phyloP scores from a whole-genome alignment of 2,329 filamentous ascomycete genomes.

The Fusarium concolor region DNA sequence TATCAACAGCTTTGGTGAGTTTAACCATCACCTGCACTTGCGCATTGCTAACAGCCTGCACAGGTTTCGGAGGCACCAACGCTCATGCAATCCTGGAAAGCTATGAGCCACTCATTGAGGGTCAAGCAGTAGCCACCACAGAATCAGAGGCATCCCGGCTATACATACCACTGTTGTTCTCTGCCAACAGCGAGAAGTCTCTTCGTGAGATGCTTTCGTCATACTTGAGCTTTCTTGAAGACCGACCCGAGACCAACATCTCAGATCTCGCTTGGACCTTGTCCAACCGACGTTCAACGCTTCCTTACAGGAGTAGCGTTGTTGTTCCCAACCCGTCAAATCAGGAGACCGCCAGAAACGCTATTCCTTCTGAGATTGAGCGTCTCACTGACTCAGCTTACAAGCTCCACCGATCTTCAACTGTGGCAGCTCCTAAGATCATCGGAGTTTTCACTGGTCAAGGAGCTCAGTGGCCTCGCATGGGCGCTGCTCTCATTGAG shows the following conservation, averaged over 20 bases:
- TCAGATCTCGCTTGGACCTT: not conserved
- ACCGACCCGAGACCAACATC: slow-evolving; percentile 1
- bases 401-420: not conserved
- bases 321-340: not conserved
- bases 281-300: not conserved
- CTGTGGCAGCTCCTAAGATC: not conserved
- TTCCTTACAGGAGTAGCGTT: slow-evolving; percentile 1
- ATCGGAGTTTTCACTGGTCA: slow-evolving; percentile 11
- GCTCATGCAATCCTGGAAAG: slow-evolving; percentile 23
- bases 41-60: not conserved
- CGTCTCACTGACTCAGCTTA: not conserved
- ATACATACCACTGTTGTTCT: not conserved
- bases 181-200: not conserved
- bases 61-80: slow-evolving; percentile 23
- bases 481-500: not conserved
- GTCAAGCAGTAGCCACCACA: fast-evolving
- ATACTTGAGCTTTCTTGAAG: not conserved
- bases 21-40: too few species aligned
- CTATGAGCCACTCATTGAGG: not conserved
- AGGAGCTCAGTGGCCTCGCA: slow-evolving; percentile 14
- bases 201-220: not conserved
- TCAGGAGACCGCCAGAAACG: not conserved
- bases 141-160: not conserved
- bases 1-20: slow-evolving; percentile 5
- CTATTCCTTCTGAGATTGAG: not conserved